These are phyloP conservation scores for Immersiporthe knoxdaviesiana DNA, from an alignment of 2,329 filamentous ascomycete species.

Conservation along the genomic window DNA sequence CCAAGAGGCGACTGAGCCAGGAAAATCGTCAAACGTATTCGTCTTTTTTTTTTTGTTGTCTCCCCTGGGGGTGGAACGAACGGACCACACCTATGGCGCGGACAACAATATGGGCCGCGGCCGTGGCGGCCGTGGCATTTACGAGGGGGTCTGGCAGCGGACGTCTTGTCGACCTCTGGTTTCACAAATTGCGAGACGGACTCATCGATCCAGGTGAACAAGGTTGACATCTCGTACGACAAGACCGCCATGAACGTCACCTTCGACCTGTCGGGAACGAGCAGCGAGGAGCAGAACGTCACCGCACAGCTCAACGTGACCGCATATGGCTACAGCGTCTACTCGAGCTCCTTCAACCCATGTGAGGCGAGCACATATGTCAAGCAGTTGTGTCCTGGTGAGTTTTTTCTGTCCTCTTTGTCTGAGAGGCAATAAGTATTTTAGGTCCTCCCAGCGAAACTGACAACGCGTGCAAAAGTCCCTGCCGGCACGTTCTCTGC, in stretches of 20 bases:
- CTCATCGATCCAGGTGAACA: conserved; percentile 69
- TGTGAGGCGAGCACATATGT: conserved; percentile 72
- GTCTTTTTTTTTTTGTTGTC: not conserved
- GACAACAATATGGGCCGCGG: conserved; percentile 32
- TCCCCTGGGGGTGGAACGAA: not conserved
- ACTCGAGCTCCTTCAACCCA: conserved; percentile 80
- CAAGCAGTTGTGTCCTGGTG: conserved; percentile 78
- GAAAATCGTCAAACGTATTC: not conserved
- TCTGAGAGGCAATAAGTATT: too few relatives aligned
- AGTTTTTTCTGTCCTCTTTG: conserved; percentile 4
- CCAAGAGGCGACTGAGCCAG: conserved; percentile 15
- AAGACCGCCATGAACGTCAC: conserved; percentile 70
- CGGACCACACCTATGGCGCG: conserved; percentile 33
- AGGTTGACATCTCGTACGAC: conserved; percentile 79
- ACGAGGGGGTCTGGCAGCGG: conserved; percentile 57
- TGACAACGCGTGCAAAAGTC: conserved; percentile 55
- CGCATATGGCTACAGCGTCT: conserved; percentile 84
- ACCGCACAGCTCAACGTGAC: conserved; percentile 74
- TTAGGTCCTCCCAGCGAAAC: too few relatives aligned
- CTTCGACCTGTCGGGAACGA: conserved; percentile 84
- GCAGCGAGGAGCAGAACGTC: conserved; percentile 75
- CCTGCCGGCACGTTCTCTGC: conserved; percentile 76
- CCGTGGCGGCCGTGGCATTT: conserved; percentile 43
- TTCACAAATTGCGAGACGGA: conserved; percentile 72
- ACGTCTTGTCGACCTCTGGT: conserved; percentile 79